A percentile compares a stretch with the other conserved stretches of the same genome.
Conservation (phyloP, 2,329 filamentous ascomycete species). For the Thelonectria discophora region DNA sequence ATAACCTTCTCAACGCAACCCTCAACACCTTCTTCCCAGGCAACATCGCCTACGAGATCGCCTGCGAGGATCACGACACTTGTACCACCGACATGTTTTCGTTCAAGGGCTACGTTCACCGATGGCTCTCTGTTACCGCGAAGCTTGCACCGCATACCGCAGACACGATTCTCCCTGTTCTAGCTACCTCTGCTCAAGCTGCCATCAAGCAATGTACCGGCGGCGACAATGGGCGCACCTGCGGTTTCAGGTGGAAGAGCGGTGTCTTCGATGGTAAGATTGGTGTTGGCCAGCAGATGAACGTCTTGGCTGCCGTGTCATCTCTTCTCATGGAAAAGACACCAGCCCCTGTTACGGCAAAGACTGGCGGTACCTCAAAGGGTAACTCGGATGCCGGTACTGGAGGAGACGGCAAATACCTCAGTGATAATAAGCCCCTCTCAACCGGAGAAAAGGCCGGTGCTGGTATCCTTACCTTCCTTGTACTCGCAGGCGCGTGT, state of each 20-base stretch:
- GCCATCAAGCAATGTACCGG: conserved; percentile 65
- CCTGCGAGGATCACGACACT: conserved; percentile 63
- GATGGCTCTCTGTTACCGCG: conserved; percentile 63
- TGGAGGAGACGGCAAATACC: conserved; percentile 48
- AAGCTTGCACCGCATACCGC: conserved; percentile 64
- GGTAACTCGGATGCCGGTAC: conserved; percentile 56
- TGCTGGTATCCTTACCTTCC: conserved; percentile 57
- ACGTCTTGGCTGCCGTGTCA: conserved; percentile 64
- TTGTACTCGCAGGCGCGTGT: conserved; percentile 52
- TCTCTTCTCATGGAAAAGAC: conserved; percentile 57
- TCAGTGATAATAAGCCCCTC: conserved; percentile 47
- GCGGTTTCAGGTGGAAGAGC: conserved; percentile 64
- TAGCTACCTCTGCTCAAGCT: conserved; percentile 61
- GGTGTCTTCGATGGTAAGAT: conserved; percentile 62
- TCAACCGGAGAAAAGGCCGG: conserved; percentile 57
- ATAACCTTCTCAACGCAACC: conserved; percentile 50
- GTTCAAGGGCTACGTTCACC: conserved; percentile 69
- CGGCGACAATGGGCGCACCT: conserved; percentile 57
- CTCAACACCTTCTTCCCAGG: conserved; percentile 62
- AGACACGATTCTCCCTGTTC: conserved; percentile 58
- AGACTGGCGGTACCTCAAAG: conserved; percentile 61
- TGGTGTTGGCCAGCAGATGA: conserved; percentile 69
- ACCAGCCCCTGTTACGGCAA: conserved; percentile 54
- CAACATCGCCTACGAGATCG: conserved; percentile 66
- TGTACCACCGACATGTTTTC: conserved; percentile 72